Conservation (phyloP, 768 basidiomycete species). For the Lactarius pseudohatsudake region DNA sequence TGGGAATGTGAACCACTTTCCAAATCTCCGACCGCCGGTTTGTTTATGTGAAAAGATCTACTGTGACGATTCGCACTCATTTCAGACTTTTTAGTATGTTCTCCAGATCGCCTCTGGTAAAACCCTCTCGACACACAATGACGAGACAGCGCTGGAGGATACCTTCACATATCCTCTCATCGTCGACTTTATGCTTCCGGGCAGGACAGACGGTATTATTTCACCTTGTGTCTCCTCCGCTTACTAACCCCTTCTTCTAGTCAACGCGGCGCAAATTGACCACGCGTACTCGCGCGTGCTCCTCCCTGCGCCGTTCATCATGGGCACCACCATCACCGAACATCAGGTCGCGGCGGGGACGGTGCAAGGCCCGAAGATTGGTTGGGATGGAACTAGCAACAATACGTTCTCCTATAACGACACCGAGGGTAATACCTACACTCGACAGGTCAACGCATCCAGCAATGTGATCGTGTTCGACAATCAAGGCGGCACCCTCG, state of each 20-base stretch:
- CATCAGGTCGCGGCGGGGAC: conserved; percentile 63
- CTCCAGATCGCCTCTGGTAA: conserved; percentile 45
- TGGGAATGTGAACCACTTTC: conserved; percentile 60
- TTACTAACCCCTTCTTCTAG: conserved; percentile 36
- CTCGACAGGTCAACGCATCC: conserved; percentile 58
- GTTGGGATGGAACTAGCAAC: conserved; percentile 56
- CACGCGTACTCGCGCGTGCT: conserved; percentile 66
- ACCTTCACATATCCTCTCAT: conserved; percentile 50
- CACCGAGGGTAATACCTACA: conserved; percentile 34
- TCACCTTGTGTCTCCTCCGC: not conserved
- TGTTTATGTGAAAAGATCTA: not conserved
- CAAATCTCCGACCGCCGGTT: conserved; percentile 43
- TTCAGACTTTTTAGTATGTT: conserved; percentile 40
- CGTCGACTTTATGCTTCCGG: conserved; percentile 33
- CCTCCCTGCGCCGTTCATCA: conserved; percentile 56
- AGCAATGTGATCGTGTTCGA: conserved; percentile 63
- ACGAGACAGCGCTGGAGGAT: conserved; percentile 45
- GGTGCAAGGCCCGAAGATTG: conserved; percentile 10
- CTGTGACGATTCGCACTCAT: not conserved
- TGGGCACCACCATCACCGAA: conserved; percentile 56
- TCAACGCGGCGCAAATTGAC: conserved; percentile 45
- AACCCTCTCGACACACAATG: conserved; percentile 52
- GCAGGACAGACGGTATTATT: conserved; percentile 35
- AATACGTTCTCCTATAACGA: conserved; percentile 68
- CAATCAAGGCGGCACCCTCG: conserved; percentile 47